Base-by-base conservation (phyloP, 2,329 filamentous ascomycete species). In the Fusarium falciforme region DNA sequence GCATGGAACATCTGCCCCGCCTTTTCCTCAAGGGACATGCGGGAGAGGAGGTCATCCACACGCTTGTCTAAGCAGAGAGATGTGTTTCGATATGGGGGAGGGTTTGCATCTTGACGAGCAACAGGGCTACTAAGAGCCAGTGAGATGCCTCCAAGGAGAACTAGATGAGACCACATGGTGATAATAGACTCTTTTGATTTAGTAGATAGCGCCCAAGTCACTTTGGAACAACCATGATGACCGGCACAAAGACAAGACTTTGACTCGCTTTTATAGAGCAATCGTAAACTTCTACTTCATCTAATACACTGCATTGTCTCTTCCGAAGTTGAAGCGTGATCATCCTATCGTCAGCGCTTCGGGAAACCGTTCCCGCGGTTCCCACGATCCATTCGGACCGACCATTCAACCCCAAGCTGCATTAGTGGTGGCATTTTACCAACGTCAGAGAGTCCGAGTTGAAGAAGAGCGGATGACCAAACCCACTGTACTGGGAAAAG, bases 1-100 rank as follows among this genome's bases (percentile, higher is more conserved):
- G 57, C 71, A 20, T 87, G 85, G 72, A 86, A 87, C 62, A 87
- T 80, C 70, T 87, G 85, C 1, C 85, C 85, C 3, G 84, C 86
- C 65, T 87, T 87, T 70, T 87, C 86, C 42, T 85, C 82, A 0
- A 87, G 57, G 0, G 83, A 86, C 86, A 87, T 87, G 11, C 85
- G 83, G 5, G 78, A 75, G 16, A 85, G 71, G 5, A 87, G 81
- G 65, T 87, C 85, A 27, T 86, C 83, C 9, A 87, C 82, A 52
- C 85, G 82, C n/a, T 85, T 84, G 47, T 86, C 84, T 47, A 87
- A 80, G 47, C 83, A 81, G 8, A 73, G 62, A 44, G 71, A 67
- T 55, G 67, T 64, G 63, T 73, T 73, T 25, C 71, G 27, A 17
- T 73, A 73, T 1, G 47, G 67, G 11, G 70, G 38, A 22, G 58